phyloP scores from a whole-genome alignment of 257 asterid species.

The Solanum gandarillasii region DNA sequence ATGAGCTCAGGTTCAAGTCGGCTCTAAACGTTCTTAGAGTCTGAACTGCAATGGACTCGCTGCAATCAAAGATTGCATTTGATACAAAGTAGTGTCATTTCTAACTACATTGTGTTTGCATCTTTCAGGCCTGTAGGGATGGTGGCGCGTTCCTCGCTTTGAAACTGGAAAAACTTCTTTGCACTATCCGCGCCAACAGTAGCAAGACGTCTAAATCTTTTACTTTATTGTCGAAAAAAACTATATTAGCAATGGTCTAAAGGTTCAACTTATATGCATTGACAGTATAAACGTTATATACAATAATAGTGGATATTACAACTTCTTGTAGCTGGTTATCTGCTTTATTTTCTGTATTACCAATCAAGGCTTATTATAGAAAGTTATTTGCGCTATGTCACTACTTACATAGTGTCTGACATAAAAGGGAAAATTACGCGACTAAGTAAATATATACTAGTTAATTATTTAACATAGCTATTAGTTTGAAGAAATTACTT shows the following conservation, averaged over 20 bases:
- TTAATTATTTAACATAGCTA: too few relatives aligned
- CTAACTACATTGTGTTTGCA: not conserved
- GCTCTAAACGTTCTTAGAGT: not conserved
- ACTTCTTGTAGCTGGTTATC: not conserved
- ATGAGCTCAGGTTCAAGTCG: not conserved
- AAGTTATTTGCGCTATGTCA: not conserved
- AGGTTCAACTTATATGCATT: not conserved
- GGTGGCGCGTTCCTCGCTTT: slow-evolving; percentile 36
- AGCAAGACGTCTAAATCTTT: not conserved
- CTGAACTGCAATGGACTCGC: not conserved
- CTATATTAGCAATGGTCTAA: not conserved
- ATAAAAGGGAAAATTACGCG: not conserved
- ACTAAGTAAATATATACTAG: not conserved
- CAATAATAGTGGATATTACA: not conserved
- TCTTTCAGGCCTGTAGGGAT: slow-evolving; percentile 26
- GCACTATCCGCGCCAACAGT: not conserved
- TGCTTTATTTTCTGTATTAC: not conserved
- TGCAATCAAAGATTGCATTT: not conserved
- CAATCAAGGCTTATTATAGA: not conserved
- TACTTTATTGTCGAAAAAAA: not conserved
- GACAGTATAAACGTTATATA: not conserved
- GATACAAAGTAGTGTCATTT: not conserved
- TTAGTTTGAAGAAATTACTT: too few relatives aligned
- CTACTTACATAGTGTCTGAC: not conserved
- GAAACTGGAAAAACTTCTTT: slow-evolving; percentile 1